Conservation (phyloP, 345 rosid species). For the Linum lewisii region DNA sequence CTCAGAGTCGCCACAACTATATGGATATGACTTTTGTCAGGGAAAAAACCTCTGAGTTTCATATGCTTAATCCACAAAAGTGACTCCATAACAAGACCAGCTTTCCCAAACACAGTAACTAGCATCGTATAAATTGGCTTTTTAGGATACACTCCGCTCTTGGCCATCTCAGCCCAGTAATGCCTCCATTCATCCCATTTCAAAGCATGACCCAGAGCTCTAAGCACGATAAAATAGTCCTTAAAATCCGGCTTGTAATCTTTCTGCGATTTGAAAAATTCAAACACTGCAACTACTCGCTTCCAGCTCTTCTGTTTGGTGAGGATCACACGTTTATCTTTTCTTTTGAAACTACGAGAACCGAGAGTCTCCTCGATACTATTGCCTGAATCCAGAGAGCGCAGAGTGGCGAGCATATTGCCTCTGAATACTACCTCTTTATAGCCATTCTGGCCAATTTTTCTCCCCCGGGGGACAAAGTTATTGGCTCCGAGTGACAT, state of each 20-base stretch:
- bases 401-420: constrained; percentile 48
- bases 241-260: constrained; percentile 64
- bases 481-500: constrained; percentile 31
- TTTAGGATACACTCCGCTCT: too few species aligned
- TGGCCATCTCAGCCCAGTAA: too few species aligned
- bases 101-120: too few species aligned
- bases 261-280: constrained; percentile 51
- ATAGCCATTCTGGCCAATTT: constrained; percentile 25
- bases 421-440: constrained; percentile 42
- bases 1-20: constrained; percentile 69
- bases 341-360: constrained; percentile 49
- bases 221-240: constrained; percentile 74
- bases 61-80: too few species aligned
- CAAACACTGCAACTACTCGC: constrained; percentile 48
- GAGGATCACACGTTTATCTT: constrained; percentile 73
- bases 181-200: too few species aligned
- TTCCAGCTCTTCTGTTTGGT: constrained; percentile 57
- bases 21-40: constrained; percentile 76
- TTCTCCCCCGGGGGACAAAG: constrained; percentile 30
- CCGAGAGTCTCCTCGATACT: too few species aligned
- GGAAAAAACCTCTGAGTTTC: constrained; percentile 55
- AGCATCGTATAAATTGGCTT: too few species aligned
- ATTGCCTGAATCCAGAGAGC: constrained; percentile 42
- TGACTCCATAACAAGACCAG: too few species aligned
- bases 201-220: constrained; percentile 73